phyloP scores from a whole-genome alignment of 805 yeast genomes.

The Nakazawaea pomicola region DNA sequence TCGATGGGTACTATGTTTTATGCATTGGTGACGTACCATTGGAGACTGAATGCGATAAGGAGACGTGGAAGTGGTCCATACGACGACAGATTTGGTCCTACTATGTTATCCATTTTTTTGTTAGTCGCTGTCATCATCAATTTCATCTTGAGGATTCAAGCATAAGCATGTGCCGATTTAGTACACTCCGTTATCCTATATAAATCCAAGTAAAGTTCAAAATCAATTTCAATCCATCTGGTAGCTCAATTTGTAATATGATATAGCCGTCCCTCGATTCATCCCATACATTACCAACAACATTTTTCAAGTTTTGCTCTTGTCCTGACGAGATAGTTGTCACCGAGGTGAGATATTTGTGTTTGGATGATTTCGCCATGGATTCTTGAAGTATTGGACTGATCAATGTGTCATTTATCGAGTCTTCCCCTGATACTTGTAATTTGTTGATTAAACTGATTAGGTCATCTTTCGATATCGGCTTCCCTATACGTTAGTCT shows the following conservation, averaged over 20 bases:
- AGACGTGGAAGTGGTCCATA: slow-evolving; percentile 98
- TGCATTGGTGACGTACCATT: slow-evolving; percentile 93
- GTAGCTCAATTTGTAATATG: slow-evolving; percentile 19
- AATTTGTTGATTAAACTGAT: too few species aligned
- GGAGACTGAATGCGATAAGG: slow-evolving; percentile 99
- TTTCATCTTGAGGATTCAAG: slow-evolving; percentile 76
- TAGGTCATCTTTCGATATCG: not conserved
- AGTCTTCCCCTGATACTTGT: not conserved
- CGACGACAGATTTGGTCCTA: slow-evolving; percentile 98
- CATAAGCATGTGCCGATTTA: too few species aligned
- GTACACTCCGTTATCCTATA: slow-evolving; percentile 10
- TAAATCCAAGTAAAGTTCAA: slow-evolving; percentile 9
- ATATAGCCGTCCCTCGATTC: slow-evolving; percentile 32
- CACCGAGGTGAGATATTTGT: slow-evolving; percentile 6
- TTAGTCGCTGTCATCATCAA: slow-evolving; percentile 91
- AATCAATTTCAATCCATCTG: slow-evolving; percentile 1
- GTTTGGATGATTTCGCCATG: slow-evolving; percentile 6
- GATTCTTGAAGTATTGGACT: not conserved
- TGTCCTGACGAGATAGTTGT: too few species aligned
- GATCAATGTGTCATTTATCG: not conserved
- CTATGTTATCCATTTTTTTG: slow-evolving; percentile 91
- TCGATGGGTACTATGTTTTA: slow-evolving; percentile 98
- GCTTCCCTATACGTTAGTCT: too few species aligned
- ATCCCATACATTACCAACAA: slow-evolving; percentile 35
- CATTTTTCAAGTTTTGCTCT: not conserved